phyloP scores from a whole-genome alignment of 257 asterid species.

The Nicotiana tomentosiformis region DNA sequence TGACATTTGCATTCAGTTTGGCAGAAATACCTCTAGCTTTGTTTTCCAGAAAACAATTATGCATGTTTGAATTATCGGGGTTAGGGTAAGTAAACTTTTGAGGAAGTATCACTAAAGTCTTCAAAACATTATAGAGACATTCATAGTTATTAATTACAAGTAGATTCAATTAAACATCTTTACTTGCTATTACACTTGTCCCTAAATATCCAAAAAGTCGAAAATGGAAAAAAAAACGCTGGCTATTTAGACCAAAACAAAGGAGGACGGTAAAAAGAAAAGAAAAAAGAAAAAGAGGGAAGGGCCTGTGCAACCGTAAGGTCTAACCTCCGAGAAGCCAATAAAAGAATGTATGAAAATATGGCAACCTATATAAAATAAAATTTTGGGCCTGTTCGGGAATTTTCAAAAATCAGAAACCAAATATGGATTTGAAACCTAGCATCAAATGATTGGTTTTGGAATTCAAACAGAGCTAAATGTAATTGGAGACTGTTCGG shows the following conservation, averaged over 20 bases:
- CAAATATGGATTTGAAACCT: not conserved
- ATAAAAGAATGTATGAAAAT: not conserved
- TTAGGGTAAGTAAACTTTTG: not conserved
- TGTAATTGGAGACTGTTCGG: not conserved
- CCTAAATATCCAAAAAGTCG: not conserved
- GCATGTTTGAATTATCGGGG: not conserved
- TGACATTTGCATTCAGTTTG: not conserved
- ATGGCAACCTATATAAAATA: not conserved
- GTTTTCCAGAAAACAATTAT: not conserved
- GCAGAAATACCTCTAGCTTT: not conserved
- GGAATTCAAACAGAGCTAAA: not conserved
- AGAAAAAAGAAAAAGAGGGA: not conserved
- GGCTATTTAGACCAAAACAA: not conserved
- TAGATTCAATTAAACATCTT: not conserved
- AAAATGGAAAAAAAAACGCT: not conserved
- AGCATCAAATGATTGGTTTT: not conserved
- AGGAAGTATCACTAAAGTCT: not conserved
- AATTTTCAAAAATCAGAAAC: not conserved
- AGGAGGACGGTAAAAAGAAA: not conserved
- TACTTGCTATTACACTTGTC: not conserved
- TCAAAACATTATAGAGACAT: not conserved
- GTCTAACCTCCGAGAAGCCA: not conserved
- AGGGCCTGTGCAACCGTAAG: not conserved
- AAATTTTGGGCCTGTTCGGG: not conserved
- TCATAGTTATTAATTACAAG: not conserved